Conservation (phyloP, 768 basidiomycete genomes). For the Leccinum broughii region DNA sequence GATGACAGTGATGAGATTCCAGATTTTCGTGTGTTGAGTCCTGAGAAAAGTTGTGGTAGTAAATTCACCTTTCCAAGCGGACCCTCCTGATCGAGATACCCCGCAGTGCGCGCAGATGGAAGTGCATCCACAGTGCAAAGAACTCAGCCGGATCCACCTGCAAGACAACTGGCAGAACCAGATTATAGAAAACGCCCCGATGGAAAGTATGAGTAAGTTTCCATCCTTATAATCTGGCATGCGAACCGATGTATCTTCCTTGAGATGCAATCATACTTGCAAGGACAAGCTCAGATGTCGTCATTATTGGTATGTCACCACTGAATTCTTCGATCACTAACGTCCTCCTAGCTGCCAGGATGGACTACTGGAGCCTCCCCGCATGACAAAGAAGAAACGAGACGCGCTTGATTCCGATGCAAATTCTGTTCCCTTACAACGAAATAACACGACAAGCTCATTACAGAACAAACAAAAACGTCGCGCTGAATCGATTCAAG, state of each 20-base stretch:
- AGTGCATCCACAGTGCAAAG: neutral
- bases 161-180: slow-evolving; percentile 8
- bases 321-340: slow-evolving; percentile 10
- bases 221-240: neutral
- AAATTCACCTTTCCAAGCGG: neutral
- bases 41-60: slow-evolving; percentile 35
- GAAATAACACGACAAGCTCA: slow-evolving; percentile 7
- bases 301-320: slow-evolving; percentile 59
- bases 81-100: neutral
- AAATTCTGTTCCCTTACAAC: neutral
- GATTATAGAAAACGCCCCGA: slow-evolving; percentile 50
- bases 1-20: slow-evolving; percentile 29
- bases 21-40: slow-evolving; percentile 32
- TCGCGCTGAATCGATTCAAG: neutral
- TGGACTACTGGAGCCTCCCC: slow-evolving; percentile 56
- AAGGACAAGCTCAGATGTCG: slow-evolving; percentile 75
- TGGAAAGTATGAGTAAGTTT: slow-evolving; percentile 60
- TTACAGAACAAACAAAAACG: slow-evolving; percentile 4
- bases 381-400: slow-evolving; percentile 29
- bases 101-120: slow-evolving; percentile 4
- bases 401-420: slow-evolving; percentile 21
- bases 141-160: slow-evolving; percentile 3
- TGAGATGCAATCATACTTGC: slow-evolving; percentile 78
- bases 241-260: neutral
- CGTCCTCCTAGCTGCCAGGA: slow-evolving; percentile 63